A percentile compares a stretch with the other conserved stretches of the same genome.
phyloP scores from a whole-genome alignment of 257 asterid genomes.

The Capsicum baccatum region DNA sequence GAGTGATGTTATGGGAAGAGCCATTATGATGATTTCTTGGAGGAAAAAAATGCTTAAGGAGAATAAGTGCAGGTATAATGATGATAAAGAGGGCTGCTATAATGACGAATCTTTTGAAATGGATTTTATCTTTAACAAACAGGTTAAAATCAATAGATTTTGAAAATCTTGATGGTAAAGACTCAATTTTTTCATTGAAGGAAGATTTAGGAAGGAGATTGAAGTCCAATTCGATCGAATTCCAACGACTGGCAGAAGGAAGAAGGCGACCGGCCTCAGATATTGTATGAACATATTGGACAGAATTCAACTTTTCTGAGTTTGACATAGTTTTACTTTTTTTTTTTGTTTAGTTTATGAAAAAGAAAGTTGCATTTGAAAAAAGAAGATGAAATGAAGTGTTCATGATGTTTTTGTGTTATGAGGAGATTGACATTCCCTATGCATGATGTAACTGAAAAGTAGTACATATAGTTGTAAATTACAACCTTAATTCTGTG shows the following conservation, averaged over 20 bases:
- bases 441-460: slow-evolving; percentile 23
- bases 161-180: slow-evolving; percentile 54
- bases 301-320: slow-evolving; percentile 9
- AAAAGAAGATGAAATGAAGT: background rate
- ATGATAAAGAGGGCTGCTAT: slow-evolving; percentile 29
- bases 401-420: slow-evolving; percentile 17
- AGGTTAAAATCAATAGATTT: slow-evolving; percentile 53
- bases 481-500: background rate
- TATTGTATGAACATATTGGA: slow-evolving; percentile 39
- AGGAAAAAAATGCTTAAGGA: slow-evolving; percentile 41
- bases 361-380: background rate
- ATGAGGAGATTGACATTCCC: background rate
- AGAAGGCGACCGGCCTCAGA: slow-evolving; percentile 48
- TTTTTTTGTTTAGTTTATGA: background rate
- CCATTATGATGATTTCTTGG: slow-evolving; percentile 38
- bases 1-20: slow-evolving; percentile 39
- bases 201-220: slow-evolving; percentile 45
- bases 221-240: slow-evolving; percentile 52
- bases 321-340: slow-evolving; percentile 10
- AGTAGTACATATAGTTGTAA: background rate
- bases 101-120: slow-evolving; percentile 41
- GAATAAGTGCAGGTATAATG: slow-evolving; percentile 33
- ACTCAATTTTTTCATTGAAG: slow-evolving; percentile 35
- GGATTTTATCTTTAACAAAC: slow-evolving; percentile 37
- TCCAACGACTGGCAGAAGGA: slow-evolving; percentile 51